Conservation (phyloP, 495 filamentous ascomycete species). For the Letharia columbiana region DNA sequence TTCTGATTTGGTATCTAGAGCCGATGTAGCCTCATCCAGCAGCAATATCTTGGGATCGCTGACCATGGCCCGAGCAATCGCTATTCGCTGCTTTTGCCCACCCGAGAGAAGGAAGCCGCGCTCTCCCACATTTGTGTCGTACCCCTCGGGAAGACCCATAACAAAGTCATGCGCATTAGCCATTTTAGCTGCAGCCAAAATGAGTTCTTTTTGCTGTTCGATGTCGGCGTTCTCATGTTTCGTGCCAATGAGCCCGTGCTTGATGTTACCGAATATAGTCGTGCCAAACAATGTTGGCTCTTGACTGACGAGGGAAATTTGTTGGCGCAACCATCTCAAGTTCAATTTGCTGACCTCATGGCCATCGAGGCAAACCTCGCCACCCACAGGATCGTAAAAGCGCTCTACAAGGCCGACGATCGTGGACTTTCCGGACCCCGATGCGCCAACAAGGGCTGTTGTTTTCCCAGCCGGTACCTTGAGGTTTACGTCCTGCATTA, state of each 20-base stretch:
- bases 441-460: constrained; percentile 78
- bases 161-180: constrained; percentile 94
- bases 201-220: constrained; percentile 58
- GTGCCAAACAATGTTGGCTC: constrained; percentile 80
- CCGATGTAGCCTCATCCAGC: constrained; percentile 89
- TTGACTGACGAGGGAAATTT: constrained; percentile 81
- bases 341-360: constrained; percentile 76
- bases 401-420: constrained; percentile 86
- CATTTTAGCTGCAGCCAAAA: constrained; percentile 76
- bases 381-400: constrained; percentile 83
- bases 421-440: constrained; percentile 85
- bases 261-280: constrained; percentile 80
- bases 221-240: constrained; percentile 55
- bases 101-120: constrained; percentile 87
- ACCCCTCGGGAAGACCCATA: constrained; percentile 70
- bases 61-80: constrained; percentile 81
- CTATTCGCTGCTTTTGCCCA: constrained; percentile 93
- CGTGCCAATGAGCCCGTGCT: constrained; percentile 81
- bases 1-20: constrained; percentile 92
- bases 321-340: constrained; percentile 81
- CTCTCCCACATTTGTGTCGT: constrained; percentile 92
- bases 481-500: constrained; percentile 76
- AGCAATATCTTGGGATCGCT: constrained; percentile 92
- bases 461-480: constrained; percentile 76
- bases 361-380: constrained; percentile 72